Evolutionary conservation across 164 flowering plant species (phyloP), one percentile per base, ranked within the genome.

Genomic region (Vitis cinerea): DNA sequence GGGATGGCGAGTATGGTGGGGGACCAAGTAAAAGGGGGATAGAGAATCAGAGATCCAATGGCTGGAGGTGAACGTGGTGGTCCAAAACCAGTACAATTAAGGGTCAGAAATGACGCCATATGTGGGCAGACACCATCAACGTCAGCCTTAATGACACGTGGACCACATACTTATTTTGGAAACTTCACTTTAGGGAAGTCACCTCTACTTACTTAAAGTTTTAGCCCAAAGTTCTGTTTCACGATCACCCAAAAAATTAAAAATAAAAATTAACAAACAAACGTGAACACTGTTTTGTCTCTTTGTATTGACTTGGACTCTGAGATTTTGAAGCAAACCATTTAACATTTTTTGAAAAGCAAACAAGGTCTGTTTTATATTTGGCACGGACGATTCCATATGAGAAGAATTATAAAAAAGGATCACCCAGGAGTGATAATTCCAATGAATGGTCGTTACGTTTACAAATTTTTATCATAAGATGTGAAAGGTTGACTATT

Each of bases 91-190:
- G 69, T 53, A 74, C 68, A 44, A 44, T 54, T 19, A 56, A 55
- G 15, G 60, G 75, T 74, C 79, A 77, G 77, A 74, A 56, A 19
- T 23, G 1, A 30, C 72, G 27, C 82, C 71, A 62, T 48, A 29
- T 66, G 60, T n/a, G 30, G 64, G 68, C 75, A 52, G 29, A 71
- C 82, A 82, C 56, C 10, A 50, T 82, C 77, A 64, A 65, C 76
- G 53, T 76, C 79, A 75, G 10, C 16, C 48, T 47, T 69, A 15
- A 74, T 60, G 72, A 68, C 76, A 79, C 77, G 78, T 79, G 82
- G 72, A 75, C 75, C 69, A 3, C 44, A 31, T 74, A n/a, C 79
- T 53, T 8, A 50, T 72, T 77, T 14, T 0, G 77, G 69, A 56
- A 37, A 72, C 50, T 9, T 61, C 68, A 44, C 70, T 78, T 78